A percentile compares a stretch with the other conserved stretches of the same genome.
phyloP scores from a whole-genome alignment of 2,329 filamentous ascomycete species.

The Cercospora zeina region DNA sequence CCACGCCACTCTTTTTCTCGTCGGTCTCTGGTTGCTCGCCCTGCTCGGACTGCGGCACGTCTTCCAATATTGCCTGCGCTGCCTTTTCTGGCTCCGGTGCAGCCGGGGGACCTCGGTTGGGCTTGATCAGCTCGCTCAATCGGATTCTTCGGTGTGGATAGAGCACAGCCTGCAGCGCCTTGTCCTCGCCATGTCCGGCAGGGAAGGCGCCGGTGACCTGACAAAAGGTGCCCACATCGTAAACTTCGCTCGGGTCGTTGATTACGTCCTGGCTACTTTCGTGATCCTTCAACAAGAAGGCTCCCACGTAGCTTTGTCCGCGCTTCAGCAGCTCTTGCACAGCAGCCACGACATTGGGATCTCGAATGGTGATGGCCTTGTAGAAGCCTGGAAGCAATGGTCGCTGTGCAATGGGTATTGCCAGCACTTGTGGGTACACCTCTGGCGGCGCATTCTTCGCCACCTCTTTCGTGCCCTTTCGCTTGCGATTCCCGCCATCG shows the following conservation, averaged over 20 bases:
- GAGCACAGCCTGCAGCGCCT: slow-evolving; percentile 81
- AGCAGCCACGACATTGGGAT: slow-evolving; percentile 84
- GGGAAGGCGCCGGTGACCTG: slow-evolving; percentile 97
- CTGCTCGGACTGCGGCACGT: slow-evolving; percentile 10
- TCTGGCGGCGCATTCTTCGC: slow-evolving; percentile 90
- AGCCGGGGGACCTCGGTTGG: slow-evolving; percentile 51
- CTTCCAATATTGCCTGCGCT: slow-evolving; percentile 52
- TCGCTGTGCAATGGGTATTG: slow-evolving; percentile 89
- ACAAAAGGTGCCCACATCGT: slow-evolving; percentile 95
- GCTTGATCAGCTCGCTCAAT: slow-evolving; percentile 78
- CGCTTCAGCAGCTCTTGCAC: slow-evolving; percentile 97
- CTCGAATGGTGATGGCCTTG: slow-evolving; percentile 95
- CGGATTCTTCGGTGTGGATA: slow-evolving; percentile 95
- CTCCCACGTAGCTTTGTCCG: slow-evolving; percentile 94
- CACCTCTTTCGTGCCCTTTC: slow-evolving; percentile 67
- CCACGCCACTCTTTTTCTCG: slow-evolving; percentile 87
- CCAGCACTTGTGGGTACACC: slow-evolving; percentile 95
- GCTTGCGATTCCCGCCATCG: slow-evolving; percentile 67
- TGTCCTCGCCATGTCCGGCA: slow-evolving; percentile 72
- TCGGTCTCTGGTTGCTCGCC: slow-evolving; percentile 46
- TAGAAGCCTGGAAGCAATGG: slow-evolving; percentile 97
- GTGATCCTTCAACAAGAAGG: slow-evolving; percentile 96
- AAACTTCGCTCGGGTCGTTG: slow-evolving; percentile 83
- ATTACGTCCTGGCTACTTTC: slow-evolving; percentile 92
- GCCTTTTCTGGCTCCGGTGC: slow-evolving; percentile 55